A percentile compares a stretch with the other conserved stretches of the same genome.
Conservation (phyloP, 306 rosid genomes). For the Elaeagnus macrophylla region DNA sequence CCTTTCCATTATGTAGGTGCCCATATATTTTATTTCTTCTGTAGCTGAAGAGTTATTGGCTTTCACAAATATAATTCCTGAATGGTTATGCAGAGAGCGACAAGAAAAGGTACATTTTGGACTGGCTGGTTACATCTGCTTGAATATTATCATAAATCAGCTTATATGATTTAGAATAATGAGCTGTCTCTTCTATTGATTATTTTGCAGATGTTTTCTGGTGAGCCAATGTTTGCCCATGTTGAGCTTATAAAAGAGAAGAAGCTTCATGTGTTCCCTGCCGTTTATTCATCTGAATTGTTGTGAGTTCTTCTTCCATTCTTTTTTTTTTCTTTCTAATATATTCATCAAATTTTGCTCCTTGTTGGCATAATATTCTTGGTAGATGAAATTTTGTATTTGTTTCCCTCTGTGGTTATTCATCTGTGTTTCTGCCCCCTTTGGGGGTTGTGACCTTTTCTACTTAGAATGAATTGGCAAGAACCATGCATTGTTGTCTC, state of each 20-base stretch:
- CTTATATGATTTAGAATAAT: slow-evolving; percentile 5
- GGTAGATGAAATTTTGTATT: too few species aligned
- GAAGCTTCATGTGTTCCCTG: slow-evolving; percentile 60
- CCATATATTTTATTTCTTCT: slow-evolving; percentile 72
- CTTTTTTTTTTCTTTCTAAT: not conserved
- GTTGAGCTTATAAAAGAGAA: slow-evolving; percentile 47
- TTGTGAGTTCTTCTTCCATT: slow-evolving; percentile 40
- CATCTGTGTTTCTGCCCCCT: not conserved
- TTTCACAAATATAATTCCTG: slow-evolving; percentile 62
- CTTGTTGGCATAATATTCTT: too few species aligned
- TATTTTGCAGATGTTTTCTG: slow-evolving; percentile 58
- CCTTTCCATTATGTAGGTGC: slow-evolving; percentile 45
- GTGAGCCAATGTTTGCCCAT: slow-evolving; percentile 60
- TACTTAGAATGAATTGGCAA: slow-evolving; percentile 57
- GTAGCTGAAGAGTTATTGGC: slow-evolving; percentile 74
- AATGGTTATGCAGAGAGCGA: slow-evolving; percentile 69
- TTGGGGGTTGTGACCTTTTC: slow-evolving; percentile 24
- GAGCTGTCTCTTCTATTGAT: slow-evolving; percentile 11
- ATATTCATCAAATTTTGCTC: not conserved
- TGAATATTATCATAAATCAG: not conserved
- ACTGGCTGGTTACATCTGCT: not conserved
- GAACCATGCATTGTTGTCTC: slow-evolving; percentile 83
- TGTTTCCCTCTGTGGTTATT: not conserved
- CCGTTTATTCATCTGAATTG: slow-evolving; percentile 51
- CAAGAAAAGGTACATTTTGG: slow-evolving; percentile 52